Percentiles rank a stretch among this genome's conserved stretches.
phyloP scores from a whole-genome alignment of 1,284 basidiomycete species.

The Heliocybe sulcata region DNA sequence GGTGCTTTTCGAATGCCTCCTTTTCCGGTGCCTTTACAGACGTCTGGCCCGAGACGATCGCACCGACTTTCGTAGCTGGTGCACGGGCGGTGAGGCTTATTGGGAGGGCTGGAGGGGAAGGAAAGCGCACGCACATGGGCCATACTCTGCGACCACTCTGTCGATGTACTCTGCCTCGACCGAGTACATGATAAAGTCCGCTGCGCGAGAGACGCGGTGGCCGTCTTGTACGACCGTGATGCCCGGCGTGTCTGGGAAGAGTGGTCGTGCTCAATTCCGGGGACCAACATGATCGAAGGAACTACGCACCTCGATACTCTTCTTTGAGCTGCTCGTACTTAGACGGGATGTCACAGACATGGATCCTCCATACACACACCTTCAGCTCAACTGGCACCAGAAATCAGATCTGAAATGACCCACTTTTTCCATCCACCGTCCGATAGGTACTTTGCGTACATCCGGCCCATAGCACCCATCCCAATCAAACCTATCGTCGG shows the following conservation, averaged over 20 bases:
- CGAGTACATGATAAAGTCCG: constrained; percentile 89
- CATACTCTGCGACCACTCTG: constrained; percentile 80
- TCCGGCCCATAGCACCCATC: constrained; percentile 93
- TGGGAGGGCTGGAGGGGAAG: too few relatives aligned
- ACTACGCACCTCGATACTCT: constrained; percentile 54
- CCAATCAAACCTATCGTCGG: constrained; percentile 84
- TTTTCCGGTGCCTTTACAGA: constrained; percentile 96
- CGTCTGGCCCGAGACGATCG: constrained; percentile 93
- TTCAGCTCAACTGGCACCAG: neutral
- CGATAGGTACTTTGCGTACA: constrained; percentile 81
- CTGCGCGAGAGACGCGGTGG: constrained; percentile 76
- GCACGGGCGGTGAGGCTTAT: too few relatives aligned
- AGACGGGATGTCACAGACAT: constrained; percentile 86
- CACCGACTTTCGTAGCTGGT: constrained; percentile 85
- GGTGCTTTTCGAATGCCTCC: constrained; percentile 83
- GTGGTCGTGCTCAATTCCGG: constrained; percentile 6
- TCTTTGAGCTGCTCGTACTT: constrained; percentile 62
- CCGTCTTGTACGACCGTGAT: constrained; percentile 74
- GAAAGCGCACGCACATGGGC: too few relatives aligned
- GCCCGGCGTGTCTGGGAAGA: constrained; percentile 36
- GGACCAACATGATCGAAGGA: neutral
- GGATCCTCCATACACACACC: constrained; percentile 49
- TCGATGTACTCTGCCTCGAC: constrained; percentile 93
- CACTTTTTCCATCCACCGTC: constrained; percentile 84
- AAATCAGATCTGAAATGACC: constrained; percentile 16